Percentiles rank a stretch among this genome's conserved stretches.
phyloP scores from a whole-genome alignment of 2,329 filamentous ascomycete genomes.

The Rosellinia necatrix region DNA sequence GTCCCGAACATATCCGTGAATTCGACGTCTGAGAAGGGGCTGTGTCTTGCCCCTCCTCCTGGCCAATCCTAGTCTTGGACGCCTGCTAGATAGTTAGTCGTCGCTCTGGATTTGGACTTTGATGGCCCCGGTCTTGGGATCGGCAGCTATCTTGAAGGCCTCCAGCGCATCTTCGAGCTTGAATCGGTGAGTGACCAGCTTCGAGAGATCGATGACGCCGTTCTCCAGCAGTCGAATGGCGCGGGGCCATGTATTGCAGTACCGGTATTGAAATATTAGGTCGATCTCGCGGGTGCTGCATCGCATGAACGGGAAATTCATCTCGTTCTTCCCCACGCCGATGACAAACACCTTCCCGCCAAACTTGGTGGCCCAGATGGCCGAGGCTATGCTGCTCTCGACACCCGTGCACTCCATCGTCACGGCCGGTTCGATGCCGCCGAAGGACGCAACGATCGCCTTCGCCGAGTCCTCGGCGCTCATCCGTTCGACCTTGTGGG shows the following conservation, averaged over 20 bases:
- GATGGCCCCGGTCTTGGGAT: slow-evolving; percentile 92
- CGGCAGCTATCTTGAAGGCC: slow-evolving; percentile 86
- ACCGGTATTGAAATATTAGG: slow-evolving; percentile 95
- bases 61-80: no score
- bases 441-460: slow-evolving; percentile 71
- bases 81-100: slow-evolving; percentile 49
- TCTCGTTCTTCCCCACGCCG: slow-evolving; percentile 92
- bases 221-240: slow-evolving; percentile 87
- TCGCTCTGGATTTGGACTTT: slow-evolving; percentile 91
- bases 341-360: slow-evolving; percentile 97
- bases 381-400: slow-evolving; percentile 82
- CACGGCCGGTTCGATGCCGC: slow-evolving; percentile 78
- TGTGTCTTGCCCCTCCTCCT: neutral
- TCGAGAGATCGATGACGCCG: slow-evolving; percentile 79
- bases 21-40: neutral
- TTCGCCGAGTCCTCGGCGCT: slow-evolving; percentile 73
- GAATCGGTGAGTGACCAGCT: slow-evolving; percentile 87
- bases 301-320: slow-evolving; percentile 94
- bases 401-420: slow-evolving; percentile 94
- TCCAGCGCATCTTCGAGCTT: slow-evolving; percentile 82
- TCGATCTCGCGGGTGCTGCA: slow-evolving; percentile 90
- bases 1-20: neutral
- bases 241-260: slow-evolving; percentile 93
- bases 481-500: slow-evolving; percentile 74
- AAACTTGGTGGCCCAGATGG: slow-evolving; percentile 90